These are phyloP conservation scores for Trifolium fragiferum DNA, from an alignment of 306 rosid genomes.

Conservation along the genomic window DNA sequence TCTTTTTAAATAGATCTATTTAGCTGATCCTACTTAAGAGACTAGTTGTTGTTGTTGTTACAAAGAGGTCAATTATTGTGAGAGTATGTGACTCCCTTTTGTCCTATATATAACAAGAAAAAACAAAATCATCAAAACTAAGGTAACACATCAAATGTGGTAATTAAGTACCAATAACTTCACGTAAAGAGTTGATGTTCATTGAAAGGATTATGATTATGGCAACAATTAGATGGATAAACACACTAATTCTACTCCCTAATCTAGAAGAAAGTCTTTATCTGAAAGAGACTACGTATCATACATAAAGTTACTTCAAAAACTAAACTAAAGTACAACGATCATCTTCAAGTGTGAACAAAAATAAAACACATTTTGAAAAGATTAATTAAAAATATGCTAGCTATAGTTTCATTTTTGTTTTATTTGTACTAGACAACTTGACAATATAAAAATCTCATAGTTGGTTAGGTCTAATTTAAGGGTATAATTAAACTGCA, in stretches of 20 bases:
- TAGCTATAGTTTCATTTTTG: background rate
- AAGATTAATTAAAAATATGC: background rate
- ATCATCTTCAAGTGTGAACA: background rate
- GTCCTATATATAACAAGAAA: too few species aligned
- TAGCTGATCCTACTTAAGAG: too few species aligned
- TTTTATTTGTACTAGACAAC: too few species aligned
- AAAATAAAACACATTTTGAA: background rate
- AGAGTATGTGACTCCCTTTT: too few species aligned
- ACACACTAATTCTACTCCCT: background rate
- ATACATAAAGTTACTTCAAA: background rate
- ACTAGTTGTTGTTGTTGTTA: too few species aligned
- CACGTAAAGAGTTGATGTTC: background rate
- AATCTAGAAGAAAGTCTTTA: background rate
- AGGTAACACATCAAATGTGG: too few species aligned
- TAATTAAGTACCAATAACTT: background rate
- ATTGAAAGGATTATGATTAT: background rate
- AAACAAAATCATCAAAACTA: too few species aligned
- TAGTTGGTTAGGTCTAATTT: too few species aligned
- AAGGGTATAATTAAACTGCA: too few species aligned
- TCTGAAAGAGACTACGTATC: background rate
- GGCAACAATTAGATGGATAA: slow-evolving; percentile 10
- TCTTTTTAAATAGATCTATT: too few species aligned
- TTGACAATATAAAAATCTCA: too few species aligned
- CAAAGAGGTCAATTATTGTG: too few species aligned
- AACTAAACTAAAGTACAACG: background rate